Conservation (phyloP, 192 early-diverging fungal genomes). For the Backusella sp. region DNA sequence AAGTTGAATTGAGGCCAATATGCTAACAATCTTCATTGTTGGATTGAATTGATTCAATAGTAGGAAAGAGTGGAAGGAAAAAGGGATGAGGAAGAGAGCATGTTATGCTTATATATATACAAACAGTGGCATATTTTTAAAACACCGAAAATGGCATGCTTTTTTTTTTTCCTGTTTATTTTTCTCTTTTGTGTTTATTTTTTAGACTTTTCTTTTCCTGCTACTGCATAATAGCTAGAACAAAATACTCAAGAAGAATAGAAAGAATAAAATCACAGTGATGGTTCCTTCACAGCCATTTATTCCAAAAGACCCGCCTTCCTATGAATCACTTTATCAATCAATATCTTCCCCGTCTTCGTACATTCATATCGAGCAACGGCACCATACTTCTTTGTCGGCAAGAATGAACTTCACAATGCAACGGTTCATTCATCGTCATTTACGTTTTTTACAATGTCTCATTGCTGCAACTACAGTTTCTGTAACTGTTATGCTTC, state of each 20-base stretch:
- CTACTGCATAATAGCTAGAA: not conserved
- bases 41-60: not conserved
- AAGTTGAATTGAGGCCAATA: not conserved
- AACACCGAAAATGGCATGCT: not conserved
- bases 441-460: slow-evolving; percentile 20
- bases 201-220: not conserved
- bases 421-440: slow-evolving; percentile 15
- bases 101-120: not conserved
- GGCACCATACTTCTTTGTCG: not conserved
- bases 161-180: not conserved
- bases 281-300: slow-evolving; percentile 6
- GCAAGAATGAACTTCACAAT: slow-evolving; percentile 1
- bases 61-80: not conserved
- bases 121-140: not conserved
- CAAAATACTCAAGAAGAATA: not conserved
- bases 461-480: slow-evolving; percentile 24
- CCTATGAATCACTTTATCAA: slow-evolving; percentile 30
- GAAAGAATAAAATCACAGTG: not conserved
- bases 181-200: not conserved
- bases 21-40: not conserved
- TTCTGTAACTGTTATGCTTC: slow-evolving; percentile 27
- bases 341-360: slow-evolving; percentile 1
- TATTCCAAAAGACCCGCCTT: slow-evolving; percentile 28
- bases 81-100: not conserved
- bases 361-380: not conserved